phyloP scores from a whole-genome alignment of 2,329 filamentous ascomycete genomes.

The Elsinoe perseae region DNA sequence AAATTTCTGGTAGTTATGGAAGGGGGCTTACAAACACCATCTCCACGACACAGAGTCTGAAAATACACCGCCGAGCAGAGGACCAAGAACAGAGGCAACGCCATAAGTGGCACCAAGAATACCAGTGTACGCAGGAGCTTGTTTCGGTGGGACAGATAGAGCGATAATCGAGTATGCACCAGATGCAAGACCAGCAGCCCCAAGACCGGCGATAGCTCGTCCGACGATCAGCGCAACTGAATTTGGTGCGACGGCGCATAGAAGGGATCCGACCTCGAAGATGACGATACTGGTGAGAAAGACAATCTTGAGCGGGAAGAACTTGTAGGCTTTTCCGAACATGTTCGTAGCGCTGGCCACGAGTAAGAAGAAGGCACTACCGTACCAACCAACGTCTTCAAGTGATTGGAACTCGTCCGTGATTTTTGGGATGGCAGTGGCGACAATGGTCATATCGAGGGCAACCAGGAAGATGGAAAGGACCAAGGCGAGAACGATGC shows the following conservation, averaged over 20 bases:
- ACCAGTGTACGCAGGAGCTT: constrained; percentile 20
- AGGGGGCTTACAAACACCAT: constrained; percentile 31
- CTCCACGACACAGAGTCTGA: constrained; percentile 40
- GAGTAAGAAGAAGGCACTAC: constrained; percentile 25
- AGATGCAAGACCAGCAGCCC: constrained; percentile 44
- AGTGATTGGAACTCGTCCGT: constrained; percentile 32
- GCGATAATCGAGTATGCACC: constrained; percentile 31
- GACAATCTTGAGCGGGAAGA: constrained; percentile 25
- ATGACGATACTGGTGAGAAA: constrained; percentile 33
- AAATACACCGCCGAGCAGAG: constrained; percentile 46
- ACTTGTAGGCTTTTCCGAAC: constrained; percentile 24
- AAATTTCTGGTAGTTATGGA: too few relatives aligned
- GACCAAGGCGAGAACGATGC: constrained; percentile 11
- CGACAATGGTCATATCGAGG: constrained; percentile 24
- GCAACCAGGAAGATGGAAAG: constrained; percentile 23
- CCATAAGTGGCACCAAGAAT: constrained; percentile 36
- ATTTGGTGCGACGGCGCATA: constrained; percentile 42
- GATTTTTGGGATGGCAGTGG: constrained; percentile 31
- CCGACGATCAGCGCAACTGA: constrained; percentile 47
- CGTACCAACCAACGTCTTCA: constrained; percentile 31
- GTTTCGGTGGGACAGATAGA: constrained; percentile 19
- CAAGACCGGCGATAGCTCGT: constrained; percentile 47
- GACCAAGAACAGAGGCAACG: constrained; percentile 40
- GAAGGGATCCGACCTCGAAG: constrained; percentile 41
- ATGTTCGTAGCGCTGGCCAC: constrained; percentile 26